Evolutionary conservation across 2,329 filamentous ascomycete species (phyloP), one percentile per base, ranked within the genome.

Genomic region (Trichoderma brevicompactum): DNA sequence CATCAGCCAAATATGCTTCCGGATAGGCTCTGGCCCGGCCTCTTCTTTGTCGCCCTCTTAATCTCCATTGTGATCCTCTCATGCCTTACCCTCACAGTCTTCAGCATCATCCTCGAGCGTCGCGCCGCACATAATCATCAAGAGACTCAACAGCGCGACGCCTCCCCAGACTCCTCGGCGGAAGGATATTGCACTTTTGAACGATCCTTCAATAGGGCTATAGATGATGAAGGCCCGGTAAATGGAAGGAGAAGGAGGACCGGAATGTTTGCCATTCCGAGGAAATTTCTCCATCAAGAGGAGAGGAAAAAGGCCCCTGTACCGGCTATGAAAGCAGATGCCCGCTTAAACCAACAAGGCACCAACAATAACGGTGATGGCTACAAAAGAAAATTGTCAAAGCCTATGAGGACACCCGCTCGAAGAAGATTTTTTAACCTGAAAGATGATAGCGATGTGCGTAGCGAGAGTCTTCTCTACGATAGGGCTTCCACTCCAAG

Each of bases 111-210:
- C 12, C 13, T 43, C 3, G 62, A 59, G 7, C 61, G 41, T n/a
- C 44, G 23, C 7, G 5, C 38, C 2, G 38, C 48, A 10, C 23
- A 40, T 7, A 5, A 28, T 28, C 23, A 2, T 28, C 32, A 19
- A 19, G 49, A 19, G 34, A 19, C n/a, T 36, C 49, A 9, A 15
- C n/a, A 19, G 12, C 32, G n/a, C 10, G 10, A 12, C 32, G 9
- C 2, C 1, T 13, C 7, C n/a, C 23, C 36, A 38, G 36, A 17
- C 10, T 64, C 61, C 23, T n/a, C 43, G 1, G 23, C 2, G 3
- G 61, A 52, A 36, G 15, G 28, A 34, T 63, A 63, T 17, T 44
- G 40, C 1, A 63, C 59, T 6, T 53, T 62, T 9, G 48, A 62
- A 44, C 9, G 40, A n/a, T 62, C 40, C 1, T 41, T 44, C 4